These are phyloP conservation scores for Aechmea fasciata DNA, from an alignment of 176 grass and related monocot species.

Conservation along the genomic window DNA sequence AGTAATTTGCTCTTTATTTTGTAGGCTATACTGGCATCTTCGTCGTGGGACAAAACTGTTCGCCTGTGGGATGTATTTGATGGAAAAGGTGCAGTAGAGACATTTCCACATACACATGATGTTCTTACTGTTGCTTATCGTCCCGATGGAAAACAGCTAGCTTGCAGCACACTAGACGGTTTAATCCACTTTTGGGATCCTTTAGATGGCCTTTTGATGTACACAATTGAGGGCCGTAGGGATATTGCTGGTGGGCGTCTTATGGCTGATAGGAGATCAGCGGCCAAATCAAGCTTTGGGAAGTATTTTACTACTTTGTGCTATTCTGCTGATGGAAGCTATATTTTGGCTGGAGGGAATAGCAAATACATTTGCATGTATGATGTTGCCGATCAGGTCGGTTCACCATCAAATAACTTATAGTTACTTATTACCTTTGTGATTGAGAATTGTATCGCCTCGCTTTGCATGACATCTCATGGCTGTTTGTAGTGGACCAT, in stretches of 20 bases:
- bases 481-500: not conserved
- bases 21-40: slow-evolving; percentile 73
- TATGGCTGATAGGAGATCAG: slow-evolving; percentile 89
- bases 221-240: slow-evolving; percentile 78
- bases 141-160: slow-evolving; percentile 84
- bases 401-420: not conserved
- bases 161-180: slow-evolving; percentile 88
- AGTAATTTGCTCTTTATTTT: slow-evolving; percentile 22
- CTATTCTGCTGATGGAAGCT: slow-evolving; percentile 92
- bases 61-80: slow-evolving; percentile 95
- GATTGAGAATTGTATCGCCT: not conserved
- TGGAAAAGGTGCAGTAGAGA: slow-evolving; percentile 85
- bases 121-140: slow-evolving; percentile 90
- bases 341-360: slow-evolving; percentile 88
- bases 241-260: slow-evolving; percentile 90
- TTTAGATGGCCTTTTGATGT: slow-evolving; percentile 75
- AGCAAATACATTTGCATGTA: slow-evolving; percentile 98
- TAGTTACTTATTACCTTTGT: not conserved
- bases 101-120: slow-evolving; percentile 87
- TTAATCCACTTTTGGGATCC: slow-evolving; percentile 95
- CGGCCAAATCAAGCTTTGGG: slow-evolving; percentile 59
- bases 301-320: slow-evolving; percentile 90
- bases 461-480: not conserved
- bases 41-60: slow-evolving; percentile 96
- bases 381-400: slow-evolving; percentile 88